Percentiles rank a stretch among this genome's conserved stretches.
Evolutionary conservation across 345 rosid genomes (phyloP).

Genomic region (Xanthoceras sorbifolium): DNA sequence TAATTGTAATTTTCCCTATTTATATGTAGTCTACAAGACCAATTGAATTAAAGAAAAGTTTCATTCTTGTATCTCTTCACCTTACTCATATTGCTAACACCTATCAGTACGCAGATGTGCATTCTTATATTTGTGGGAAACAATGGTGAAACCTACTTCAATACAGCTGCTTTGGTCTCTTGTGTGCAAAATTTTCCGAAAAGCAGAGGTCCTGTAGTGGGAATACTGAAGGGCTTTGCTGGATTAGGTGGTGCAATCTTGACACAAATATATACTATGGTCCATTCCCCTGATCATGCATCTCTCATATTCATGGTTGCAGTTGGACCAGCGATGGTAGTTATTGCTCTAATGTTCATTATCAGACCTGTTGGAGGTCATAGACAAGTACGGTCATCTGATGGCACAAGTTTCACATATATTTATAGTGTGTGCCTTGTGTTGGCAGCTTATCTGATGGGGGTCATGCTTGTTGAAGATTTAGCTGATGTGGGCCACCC

Average conservation of each 20-base stretch:
- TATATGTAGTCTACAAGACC: not conserved
- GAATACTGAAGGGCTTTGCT: constrained; percentile 95
- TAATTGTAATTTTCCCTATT: not conserved
- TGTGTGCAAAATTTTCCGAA: constrained; percentile 96
- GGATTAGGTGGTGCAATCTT: constrained; percentile 96
- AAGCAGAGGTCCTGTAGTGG: constrained; percentile 97
- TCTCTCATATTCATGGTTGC: constrained; percentile 96
- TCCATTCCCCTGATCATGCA: constrained; percentile 77
- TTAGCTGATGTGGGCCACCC: constrained; percentile 54
- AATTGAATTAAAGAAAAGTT: not conserved
- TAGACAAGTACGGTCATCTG: constrained; percentile 72
- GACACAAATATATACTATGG: constrained; percentile 78
- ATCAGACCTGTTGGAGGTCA: constrained; percentile 96
- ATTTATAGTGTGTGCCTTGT: constrained; percentile 80
- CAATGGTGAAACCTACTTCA: constrained; percentile 98
- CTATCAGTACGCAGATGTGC: constrained; percentile 68
- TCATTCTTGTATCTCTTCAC: constrained; percentile 7
- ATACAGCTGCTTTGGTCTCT: constrained; percentile 88
- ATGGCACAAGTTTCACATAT: constrained; percentile 62
- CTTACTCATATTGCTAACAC: constrained; percentile 18
- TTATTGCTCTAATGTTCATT: constrained; percentile 71
- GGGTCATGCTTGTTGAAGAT: constrained; percentile 89
- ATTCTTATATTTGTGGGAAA: constrained; percentile 84
- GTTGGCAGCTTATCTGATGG: constrained; percentile 87
- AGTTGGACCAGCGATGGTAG: constrained; percentile 85